Evolutionary conservation across 495 filamentous ascomycete species (phyloP).

Genomic region (Penicillium pulvis): DNA sequence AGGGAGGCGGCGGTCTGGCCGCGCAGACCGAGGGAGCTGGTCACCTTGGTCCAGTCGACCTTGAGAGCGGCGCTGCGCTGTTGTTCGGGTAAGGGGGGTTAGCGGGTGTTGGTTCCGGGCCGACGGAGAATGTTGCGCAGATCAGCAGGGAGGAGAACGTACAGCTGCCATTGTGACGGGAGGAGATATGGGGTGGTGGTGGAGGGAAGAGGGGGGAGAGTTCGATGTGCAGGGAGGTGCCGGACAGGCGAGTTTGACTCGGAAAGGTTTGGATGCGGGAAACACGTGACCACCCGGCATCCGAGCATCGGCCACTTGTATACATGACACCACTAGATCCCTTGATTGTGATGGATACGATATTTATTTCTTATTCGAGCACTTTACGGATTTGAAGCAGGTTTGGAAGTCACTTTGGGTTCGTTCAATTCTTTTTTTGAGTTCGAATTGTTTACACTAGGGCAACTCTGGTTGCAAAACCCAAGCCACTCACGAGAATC

Average conservation of each 20-base stretch:
- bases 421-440: conserved; percentile 40
- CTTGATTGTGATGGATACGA: not conserved
- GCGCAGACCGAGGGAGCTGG: conserved; percentile 89
- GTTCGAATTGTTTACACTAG: conserved; percentile 44
- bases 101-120: conserved; percentile 24
- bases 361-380: not conserved
- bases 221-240: conserved; percentile 45
- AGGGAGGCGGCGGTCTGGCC: conserved; percentile 90
- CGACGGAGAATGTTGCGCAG: conserved; percentile 10
- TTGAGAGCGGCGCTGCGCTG: conserved; percentile 98
- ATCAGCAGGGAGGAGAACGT: conserved; percentile 50
- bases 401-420: conserved; percentile 9
- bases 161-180: conserved; percentile 82
- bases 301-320: conserved; percentile 29
- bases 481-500: conserved; percentile 36
- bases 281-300: conserved; percentile 49
- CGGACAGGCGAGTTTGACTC: conserved; percentile 45
- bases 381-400: not conserved
- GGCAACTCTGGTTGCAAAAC: conserved; percentile 33
- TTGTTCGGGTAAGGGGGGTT: conserved; percentile 31
- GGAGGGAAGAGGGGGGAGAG: conserved; percentile 40
- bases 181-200: conserved; percentile 46
- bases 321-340: conserved; percentile 9
- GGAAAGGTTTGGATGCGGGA: conserved; percentile 49
- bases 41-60: conserved; percentile 96